phyloP scores from a whole-genome alignment of 2,329 filamentous ascomycete genomes.

The Rhynchosporium agropyri region DNA sequence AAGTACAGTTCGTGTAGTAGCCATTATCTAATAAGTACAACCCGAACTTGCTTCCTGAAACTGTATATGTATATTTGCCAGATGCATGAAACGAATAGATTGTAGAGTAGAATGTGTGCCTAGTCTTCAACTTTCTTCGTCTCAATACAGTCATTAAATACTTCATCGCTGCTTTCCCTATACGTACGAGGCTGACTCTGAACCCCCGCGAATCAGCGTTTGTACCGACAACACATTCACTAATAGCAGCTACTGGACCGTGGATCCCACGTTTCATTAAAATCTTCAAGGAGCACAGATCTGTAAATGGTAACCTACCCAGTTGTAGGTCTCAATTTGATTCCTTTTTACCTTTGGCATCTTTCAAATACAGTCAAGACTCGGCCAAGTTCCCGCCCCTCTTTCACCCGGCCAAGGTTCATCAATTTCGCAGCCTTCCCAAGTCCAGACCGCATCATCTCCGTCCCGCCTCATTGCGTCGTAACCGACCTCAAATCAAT shows the following conservation, averaged over 20 bases:
- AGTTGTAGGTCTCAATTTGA: background rate
- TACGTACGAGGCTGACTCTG: background rate
- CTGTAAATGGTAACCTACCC: background rate
- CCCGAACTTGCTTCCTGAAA: too few species aligned
- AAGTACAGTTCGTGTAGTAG: too few species aligned
- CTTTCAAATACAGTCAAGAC: background rate
- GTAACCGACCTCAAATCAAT: conserved; percentile 5
- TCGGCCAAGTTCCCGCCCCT: conserved; percentile 8
- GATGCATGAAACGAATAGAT: too few species aligned
- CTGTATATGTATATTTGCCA: too few species aligned
- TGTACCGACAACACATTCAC: conserved; percentile 18
- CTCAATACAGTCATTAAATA: too few species aligned
- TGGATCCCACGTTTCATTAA: too few species aligned
- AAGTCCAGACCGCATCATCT: background rate
- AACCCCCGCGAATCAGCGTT: background rate
- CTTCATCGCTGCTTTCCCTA: too few species aligned
- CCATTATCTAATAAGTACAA: too few species aligned
- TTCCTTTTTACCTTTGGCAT: background rate
- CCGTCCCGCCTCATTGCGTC: conserved; percentile 20
- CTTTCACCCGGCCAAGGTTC: conserved; percentile 7
- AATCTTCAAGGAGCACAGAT: too few species aligned
- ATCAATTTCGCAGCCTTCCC: background rate
- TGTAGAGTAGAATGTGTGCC: too few species aligned
- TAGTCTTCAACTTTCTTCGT: too few species aligned
- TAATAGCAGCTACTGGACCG: too few species aligned